These are phyloP conservation scores for Mucor piriformis DNA, from an alignment of 371 early-diverging fungal species.

Conservation along the genomic window DNA sequence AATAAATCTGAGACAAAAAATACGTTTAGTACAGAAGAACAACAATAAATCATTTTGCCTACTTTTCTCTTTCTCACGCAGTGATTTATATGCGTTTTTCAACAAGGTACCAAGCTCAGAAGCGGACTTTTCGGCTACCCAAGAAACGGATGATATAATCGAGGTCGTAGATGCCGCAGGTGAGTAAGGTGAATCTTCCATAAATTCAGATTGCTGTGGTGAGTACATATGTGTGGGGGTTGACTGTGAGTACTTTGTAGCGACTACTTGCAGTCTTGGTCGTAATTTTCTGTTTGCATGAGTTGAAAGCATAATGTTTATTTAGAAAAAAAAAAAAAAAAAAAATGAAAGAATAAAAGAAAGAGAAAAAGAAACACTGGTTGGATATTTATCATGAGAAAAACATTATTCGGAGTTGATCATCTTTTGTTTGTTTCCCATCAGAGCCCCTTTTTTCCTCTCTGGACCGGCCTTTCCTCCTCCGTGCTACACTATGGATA, in stretches of 20 bases:
- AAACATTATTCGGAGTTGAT: not conserved
- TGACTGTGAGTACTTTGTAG: slow-evolving; percentile 21
- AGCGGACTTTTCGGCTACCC: slow-evolving; percentile 49
- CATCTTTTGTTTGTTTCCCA: not conserved
- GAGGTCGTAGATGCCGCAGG: slow-evolving; percentile 28
- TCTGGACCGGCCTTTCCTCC: not conserved
- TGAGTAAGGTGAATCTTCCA: slow-evolving; percentile 33
- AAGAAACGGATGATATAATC: slow-evolving; percentile 43
- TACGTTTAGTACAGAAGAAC: not conserved
- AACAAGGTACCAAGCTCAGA: slow-evolving; percentile 36
- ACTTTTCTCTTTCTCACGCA: slow-evolving; percentile 48
- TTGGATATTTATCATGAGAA: slow-evolving; percentile 2
- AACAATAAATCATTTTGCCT: not conserved
- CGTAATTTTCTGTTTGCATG: slow-evolving; percentile 10
- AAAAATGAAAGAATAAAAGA: slow-evolving; percentile 5
- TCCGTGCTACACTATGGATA: not conserved
- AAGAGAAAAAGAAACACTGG: slow-evolving; percentile 4
- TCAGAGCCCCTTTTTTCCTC: not conserved
- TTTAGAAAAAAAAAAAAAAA: not conserved
- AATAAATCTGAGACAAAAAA: slow-evolving; percentile 39
- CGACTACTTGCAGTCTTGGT: slow-evolving; percentile 11
- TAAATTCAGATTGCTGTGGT: slow-evolving; percentile 1
- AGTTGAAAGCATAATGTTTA: slow-evolving; percentile 23
- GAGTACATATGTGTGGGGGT: slow-evolving; percentile 20
- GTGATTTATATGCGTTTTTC: slow-evolving; percentile 40